A percentile compares a stretch with the other conserved stretches of the same genome.
Evolutionary conservation across 2,329 filamentous ascomycete species (phyloP).

Genomic region (Curvularia spicifera): DNA sequence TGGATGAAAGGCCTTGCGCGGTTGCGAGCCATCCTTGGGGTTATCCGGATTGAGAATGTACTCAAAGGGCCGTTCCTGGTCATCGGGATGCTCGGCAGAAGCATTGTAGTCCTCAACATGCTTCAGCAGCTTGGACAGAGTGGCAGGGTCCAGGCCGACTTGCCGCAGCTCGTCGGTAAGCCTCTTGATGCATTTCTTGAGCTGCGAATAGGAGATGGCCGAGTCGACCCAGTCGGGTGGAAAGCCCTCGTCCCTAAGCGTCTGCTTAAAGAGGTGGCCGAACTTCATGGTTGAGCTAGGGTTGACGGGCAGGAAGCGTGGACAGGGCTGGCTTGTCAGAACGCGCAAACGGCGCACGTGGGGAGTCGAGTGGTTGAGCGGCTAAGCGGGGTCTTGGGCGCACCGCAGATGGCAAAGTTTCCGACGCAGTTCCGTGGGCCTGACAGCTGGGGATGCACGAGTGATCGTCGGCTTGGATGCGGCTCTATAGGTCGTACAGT

Average conservation of each 20-base stretch:
- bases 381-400: slow-evolving; percentile 19
- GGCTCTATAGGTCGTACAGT: not conserved
- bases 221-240: slow-evolving; percentile 73
- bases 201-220: slow-evolving; percentile 81
- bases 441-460: slow-evolving; percentile 5
- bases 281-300: slow-evolving; percentile 74
- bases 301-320: slow-evolving; percentile 10
- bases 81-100: slow-evolving; percentile 24
- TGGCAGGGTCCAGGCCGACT: slow-evolving; percentile 74
- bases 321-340: slow-evolving; percentile 33
- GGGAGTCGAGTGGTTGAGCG: slow-evolving; percentile 16
- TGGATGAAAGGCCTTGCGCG: slow-evolving; percentile 61
- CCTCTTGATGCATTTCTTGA: slow-evolving; percentile 89
- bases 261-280: slow-evolving; percentile 75
- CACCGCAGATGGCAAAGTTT: slow-evolving; percentile 15
- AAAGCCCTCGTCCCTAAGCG: slow-evolving; percentile 74
- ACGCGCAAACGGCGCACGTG: slow-evolving; percentile 38
- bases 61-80: slow-evolving; percentile 44
- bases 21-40: slow-evolving; percentile 9
- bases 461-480: slow-evolving; percentile 6
- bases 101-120: slow-evolving; percentile 49
- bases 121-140: slow-evolving; percentile 68
- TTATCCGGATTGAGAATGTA: slow-evolving; percentile 43
- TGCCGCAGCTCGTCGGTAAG: slow-evolving; percentile 73
- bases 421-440: slow-evolving; percentile 18